Evolutionary conservation across 2,329 filamentous ascomycete species (phyloP), one percentile per base, ranked within the genome.

Genomic region (Colletotrichum sp.): DNA sequence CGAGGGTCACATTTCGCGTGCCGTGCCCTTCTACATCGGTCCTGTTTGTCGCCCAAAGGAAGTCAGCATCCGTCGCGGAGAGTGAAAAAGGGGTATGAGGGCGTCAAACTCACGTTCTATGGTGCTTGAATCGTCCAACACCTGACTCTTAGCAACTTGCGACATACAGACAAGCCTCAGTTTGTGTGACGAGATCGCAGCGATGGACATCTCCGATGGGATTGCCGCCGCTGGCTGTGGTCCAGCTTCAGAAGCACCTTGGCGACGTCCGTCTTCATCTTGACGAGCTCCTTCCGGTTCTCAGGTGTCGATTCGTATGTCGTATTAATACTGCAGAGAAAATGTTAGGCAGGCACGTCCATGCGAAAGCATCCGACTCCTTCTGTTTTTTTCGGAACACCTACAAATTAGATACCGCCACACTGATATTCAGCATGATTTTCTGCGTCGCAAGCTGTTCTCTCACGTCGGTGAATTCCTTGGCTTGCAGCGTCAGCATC

Each of bases 361-460:
- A 52, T 52, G 15, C 65, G 26, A 26, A 32, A 15, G 30, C 18
- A 16, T 66, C 63, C 12, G n/a, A 36, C 16, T 49, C 44, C 44
- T 21, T 21, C n/a, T 21, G 2, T 4, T 21, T 21, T 49, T 2
- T 7, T 5, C 16, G 32, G 21, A 3, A 32, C 18, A 69, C 71
- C 68, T 57, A 69, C 71, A 73, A 69, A 18, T 73, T 73, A 12
- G 71, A 65, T 15, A 69, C 71, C 15, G 65, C 36, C 28, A 73
- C 64, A 26, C 62, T 57, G 4, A 73, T 59, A 3, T 32, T 34
- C 64, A 73, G 57, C 26, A 39, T 24, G 34, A 69, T 55, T 2
- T 62, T 73, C 32, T 68, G 64, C 26, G 30, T 57, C 15, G 57
- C 57, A 21, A 73, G 49, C 36, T 69, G 52, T 18, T 34, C 34